Evolutionary conservation across 768 basidiomycete genomes (phyloP).

Genomic region (Termitomyces sp.): DNA sequence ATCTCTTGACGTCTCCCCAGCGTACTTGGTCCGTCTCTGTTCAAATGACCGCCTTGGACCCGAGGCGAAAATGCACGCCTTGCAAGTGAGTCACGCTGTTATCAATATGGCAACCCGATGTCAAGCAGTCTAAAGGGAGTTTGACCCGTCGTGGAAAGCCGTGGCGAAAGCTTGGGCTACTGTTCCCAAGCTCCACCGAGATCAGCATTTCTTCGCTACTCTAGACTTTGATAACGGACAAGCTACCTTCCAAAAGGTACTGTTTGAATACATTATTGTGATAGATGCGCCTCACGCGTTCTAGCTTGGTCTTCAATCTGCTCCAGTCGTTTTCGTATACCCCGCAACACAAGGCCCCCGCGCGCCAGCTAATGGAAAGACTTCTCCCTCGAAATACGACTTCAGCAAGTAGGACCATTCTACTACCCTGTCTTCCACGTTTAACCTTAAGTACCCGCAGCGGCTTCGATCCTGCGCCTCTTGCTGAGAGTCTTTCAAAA

Average conservation of each 20-base stretch:
- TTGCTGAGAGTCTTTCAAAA: constrained; percentile 69
- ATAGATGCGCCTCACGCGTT: not conserved
- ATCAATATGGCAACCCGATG: not conserved
- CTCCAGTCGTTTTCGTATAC: constrained; percentile 79
- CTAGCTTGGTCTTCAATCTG: constrained; percentile 77
- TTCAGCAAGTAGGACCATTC: constrained; percentile 54
- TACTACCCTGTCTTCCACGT: not conserved
- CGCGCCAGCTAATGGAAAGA: constrained; percentile 48
- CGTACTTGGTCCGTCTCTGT: constrained; percentile 87
- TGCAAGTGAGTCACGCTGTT: constrained; percentile 65
- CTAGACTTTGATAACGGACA: constrained; percentile 81
- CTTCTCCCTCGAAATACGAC: constrained; percentile 63
- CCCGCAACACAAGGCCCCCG: constrained; percentile 69
- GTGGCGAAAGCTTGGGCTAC: constrained; percentile 82
- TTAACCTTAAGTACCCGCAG: constrained; percentile 31
- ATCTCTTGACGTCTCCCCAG: constrained; percentile 66
- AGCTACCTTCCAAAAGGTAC: constrained; percentile 75
- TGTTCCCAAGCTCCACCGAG: constrained; percentile 51
- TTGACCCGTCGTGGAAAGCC: constrained; percentile 76
- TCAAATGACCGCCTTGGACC: constrained; percentile 83
- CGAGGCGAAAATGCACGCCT: constrained; percentile 79
- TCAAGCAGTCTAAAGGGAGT: constrained; percentile 48
- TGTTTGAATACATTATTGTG: not conserved
- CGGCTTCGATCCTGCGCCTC: constrained; percentile 73
- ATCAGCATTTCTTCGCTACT: constrained; percentile 88